These are phyloP conservation scores for Halenospora varia DNA, from an alignment of 495 filamentous ascomycete genomes.

Conservation along the genomic window DNA sequence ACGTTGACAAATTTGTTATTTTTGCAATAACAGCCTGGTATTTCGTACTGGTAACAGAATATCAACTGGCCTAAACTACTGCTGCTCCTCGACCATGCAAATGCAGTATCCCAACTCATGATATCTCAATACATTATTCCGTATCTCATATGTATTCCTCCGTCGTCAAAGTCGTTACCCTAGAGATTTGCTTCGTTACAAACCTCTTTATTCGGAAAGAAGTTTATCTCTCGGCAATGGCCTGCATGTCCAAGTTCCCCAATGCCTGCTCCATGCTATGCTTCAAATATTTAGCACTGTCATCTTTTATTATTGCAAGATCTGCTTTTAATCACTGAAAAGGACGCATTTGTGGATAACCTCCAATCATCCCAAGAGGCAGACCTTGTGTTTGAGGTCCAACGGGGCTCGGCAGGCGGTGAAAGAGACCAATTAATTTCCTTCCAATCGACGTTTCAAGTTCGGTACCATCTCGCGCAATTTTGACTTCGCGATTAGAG, in stretches of 20 bases:
- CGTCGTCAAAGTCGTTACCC: conserved; percentile 11
- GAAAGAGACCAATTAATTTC: conserved; percentile 74
- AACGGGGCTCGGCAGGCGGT: conserved; percentile 46
- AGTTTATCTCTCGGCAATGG: conserved; percentile 9
- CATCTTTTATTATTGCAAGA: no score
- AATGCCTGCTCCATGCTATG: background rate
- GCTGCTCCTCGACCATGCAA: conserved; percentile 3
- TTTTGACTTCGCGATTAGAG: conserved; percentile 92
- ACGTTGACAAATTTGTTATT: no score
- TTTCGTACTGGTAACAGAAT: no score
- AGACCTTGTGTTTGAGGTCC: conserved; percentile 18
- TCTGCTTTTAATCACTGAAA: conserved; percentile 12
- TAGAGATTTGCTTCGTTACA: background rate
- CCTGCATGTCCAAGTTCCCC: conserved; percentile 7
- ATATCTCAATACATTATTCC: background rate
- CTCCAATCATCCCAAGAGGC: conserved; percentile 20
- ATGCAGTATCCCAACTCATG: background rate
- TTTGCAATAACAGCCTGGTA: no score
- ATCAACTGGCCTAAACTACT: background rate
- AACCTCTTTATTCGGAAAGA: background rate
- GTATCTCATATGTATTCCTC: conserved; percentile 1
- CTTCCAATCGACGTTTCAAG: conserved; percentile 80
- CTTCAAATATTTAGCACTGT: no score
- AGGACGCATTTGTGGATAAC: conserved; percentile 17
- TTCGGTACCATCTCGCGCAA: conserved; percentile 93